A percentile compares a stretch with the other conserved stretches of the same genome.
phyloP scores from a whole-genome alignment of 1,284 basidiomycete species.

The Kwoniella shivajii region DNA sequence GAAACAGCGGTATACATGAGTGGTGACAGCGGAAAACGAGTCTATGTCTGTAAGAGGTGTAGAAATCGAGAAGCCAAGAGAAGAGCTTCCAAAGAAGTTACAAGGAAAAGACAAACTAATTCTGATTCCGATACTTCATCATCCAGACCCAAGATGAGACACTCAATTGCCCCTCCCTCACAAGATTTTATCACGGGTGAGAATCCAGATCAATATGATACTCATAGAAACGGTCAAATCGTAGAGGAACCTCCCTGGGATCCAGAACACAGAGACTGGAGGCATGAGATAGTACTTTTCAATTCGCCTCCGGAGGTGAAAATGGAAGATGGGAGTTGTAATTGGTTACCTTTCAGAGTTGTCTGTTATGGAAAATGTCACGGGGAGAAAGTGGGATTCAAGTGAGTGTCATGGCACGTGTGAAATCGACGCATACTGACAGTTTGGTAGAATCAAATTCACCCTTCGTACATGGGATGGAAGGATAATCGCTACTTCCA shows the following conservation, averaged over 20 bases:
- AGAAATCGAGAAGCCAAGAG: conserved; percentile 73
- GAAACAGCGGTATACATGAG: conserved; percentile 52
- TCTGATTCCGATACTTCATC: conserved; percentile 34
- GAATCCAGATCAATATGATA: conserved; percentile 47
- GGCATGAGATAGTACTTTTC: conserved; percentile 82
- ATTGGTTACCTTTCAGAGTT: conserved; percentile 84
- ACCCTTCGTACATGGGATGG: conserved; percentile 80
- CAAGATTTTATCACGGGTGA: conserved; percentile 45
- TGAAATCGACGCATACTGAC: background rate
- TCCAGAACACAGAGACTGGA: conserved; percentile 44
- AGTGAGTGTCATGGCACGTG: conserved; percentile 54
- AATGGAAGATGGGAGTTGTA: conserved; percentile 82
- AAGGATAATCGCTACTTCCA: conserved; percentile 77
- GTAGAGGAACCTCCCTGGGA: conserved; percentile 51
- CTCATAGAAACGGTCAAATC: conserved; percentile 37
- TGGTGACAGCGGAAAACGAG: conserved; percentile 53
- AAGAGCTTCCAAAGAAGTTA: conserved; percentile 44
- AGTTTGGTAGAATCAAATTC: conserved; percentile 70
- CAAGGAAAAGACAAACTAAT: conserved; percentile 32
- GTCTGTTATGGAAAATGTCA: conserved; percentile 99
- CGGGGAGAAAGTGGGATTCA: conserved; percentile 93
- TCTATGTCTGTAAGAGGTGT: conserved; percentile 80
- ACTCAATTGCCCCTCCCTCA: conserved; percentile 27
- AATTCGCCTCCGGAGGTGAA: conserved; percentile 92
- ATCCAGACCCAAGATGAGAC: conserved; percentile 11